A percentile compares a stretch with the other conserved stretches of the same genome.
Conservation (phyloP, 1,139 yeast genomes). For the Saccharomyces hybrid region DNA sequence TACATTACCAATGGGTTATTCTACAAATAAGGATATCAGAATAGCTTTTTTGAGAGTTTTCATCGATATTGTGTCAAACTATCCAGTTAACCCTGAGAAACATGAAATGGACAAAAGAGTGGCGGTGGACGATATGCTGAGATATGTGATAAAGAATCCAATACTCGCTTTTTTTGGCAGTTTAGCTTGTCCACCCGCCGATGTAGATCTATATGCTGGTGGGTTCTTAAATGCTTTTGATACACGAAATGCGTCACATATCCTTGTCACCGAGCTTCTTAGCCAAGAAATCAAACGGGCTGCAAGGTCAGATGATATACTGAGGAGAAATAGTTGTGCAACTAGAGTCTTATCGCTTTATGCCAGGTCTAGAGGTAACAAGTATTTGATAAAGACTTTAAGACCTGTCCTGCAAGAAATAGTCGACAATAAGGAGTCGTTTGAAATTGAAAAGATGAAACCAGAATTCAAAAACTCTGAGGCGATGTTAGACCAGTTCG, state of each 20-base stretch:
- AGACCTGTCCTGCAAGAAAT: slow-evolving; percentile 51
- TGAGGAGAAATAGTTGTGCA: slow-evolving; percentile 76
- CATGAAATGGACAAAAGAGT: slow-evolving; percentile 29
- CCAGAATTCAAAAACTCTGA: slow-evolving; percentile 36
- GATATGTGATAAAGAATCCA: slow-evolving; percentile 24
- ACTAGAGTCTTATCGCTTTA: slow-evolving; percentile 68
- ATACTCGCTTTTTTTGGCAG: slow-evolving; percentile 35
- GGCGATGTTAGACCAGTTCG: slow-evolving; percentile 44
- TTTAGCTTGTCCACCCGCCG: slow-evolving; percentile 51
- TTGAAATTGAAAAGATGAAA: slow-evolving; percentile 58
- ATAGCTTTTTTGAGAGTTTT: slow-evolving; percentile 72
- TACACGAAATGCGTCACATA: slow-evolving; percentile 45
- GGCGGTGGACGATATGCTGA: slow-evolving; percentile 22
- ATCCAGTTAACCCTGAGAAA: slow-evolving; percentile 24
- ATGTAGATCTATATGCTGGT: slow-evolving; percentile 65
- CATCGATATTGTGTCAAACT: slow-evolving; percentile 52
- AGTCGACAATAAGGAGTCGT: slow-evolving; percentile 42
- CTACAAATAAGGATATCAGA: slow-evolving; percentile 56
- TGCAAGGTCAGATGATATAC: slow-evolving; percentile 58
- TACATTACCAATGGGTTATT: slow-evolving; percentile 74
- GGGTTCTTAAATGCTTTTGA: slow-evolving; percentile 58
- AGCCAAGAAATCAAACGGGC: slow-evolving; percentile 58
- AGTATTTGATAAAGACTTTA: slow-evolving; percentile 48
- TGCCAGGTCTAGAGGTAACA: slow-evolving; percentile 57
- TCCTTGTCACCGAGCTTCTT: slow-evolving; percentile 50